These are phyloP conservation scores for Paraphaeosphaeria sporulosa DNA, from an alignment of 2,329 filamentous ascomycete species.

Conservation along the genomic window DNA sequence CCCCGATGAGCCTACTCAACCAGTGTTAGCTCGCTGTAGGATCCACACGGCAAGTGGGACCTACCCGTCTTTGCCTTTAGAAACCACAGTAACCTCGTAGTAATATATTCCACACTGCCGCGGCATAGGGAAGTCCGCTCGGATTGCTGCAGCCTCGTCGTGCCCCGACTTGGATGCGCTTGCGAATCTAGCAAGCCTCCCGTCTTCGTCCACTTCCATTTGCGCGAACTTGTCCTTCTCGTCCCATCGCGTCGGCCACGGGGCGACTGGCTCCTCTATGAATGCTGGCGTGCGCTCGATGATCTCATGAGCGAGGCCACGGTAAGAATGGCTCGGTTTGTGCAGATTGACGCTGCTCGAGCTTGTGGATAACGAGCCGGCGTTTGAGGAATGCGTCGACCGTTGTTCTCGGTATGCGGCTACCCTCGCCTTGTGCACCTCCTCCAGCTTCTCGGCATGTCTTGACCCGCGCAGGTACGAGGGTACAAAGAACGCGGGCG, in stretches of 20 bases:
- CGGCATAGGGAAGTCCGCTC: conserved; percentile 87
- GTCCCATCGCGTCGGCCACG: conserved; percentile 86
- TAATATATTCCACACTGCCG: conserved; percentile 93
- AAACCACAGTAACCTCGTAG: conserved; percentile 76
- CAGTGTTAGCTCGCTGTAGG: conserved; percentile 27
- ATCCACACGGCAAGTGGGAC: conserved; percentile 44
- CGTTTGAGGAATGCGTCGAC: conserved; percentile 54
- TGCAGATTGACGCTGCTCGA: conserved; percentile 66
- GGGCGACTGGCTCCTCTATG: conserved; percentile 66
- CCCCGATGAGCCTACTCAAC: conserved; percentile 56
- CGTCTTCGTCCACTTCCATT: conserved; percentile 77
- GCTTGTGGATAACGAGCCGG: conserved; percentile 61
- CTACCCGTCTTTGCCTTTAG: conserved; percentile 73
- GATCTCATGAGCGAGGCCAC: conserved; percentile 83
- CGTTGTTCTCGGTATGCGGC: conserved; percentile 54
- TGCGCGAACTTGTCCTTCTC: conserved; percentile 75
- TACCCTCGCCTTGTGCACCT: conserved; percentile 70
- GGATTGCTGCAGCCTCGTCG: conserved; percentile 81
- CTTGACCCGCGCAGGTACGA: conserved; percentile 82
- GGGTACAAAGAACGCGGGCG: conserved; percentile 74
- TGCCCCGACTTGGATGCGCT: conserved; percentile 62
- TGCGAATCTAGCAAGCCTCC: conserved; percentile 71
- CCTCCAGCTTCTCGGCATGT: conserved; percentile 78
- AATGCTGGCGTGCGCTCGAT: conserved; percentile 75
- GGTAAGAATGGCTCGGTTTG: conserved; percentile 71